Base-by-base conservation (phyloP, 129 eudicot species). In the Flaveria linearis region DNA sequence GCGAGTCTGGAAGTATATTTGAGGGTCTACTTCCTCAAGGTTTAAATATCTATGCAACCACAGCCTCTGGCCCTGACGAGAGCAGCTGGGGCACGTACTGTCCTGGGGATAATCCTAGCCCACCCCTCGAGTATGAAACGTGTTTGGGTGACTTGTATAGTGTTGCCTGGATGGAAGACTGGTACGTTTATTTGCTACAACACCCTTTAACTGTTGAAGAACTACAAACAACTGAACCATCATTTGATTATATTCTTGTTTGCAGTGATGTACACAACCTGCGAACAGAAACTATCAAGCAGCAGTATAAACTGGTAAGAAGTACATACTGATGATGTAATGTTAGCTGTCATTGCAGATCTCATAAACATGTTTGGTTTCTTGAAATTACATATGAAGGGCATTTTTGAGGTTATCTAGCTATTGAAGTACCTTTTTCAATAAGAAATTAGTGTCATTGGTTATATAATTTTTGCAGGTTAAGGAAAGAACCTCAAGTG, bases 61-160 rank as follows among this genome's bases (percentile, higher is more conserved):
- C 99, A 4, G 97, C 99, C 6, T 87, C 99, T 7, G 88, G 85
- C 45, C 90, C 99, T 5, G 83, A 83, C 4, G 99, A 95, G 88
- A 91, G 91, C 82, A 95, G 99, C 72, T 95, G 94, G 93, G 99
- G 92, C 61, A 89, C 96, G 60, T 95, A 95, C 71, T 95, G 99
- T 77, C 97, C 97, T 4, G 98, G 96, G 77, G 93, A 87, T 72
- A 74, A 82, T 73, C 96, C 96, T 39, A 85, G 92, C 64, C 92
- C 93, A 25, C 97, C 96, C 42, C 89, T 83, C 18, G 99, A 91
- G 81, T 95, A 95, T 16, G 96, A 89, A 14, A 95, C 99, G 14
- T 95, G 99, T 81, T 83, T 95, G 87, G 99, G 99, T 71, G 97
- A 95, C 88, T 83, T 95, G 82, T 95, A 95, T 69, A 91, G 97